phyloP scores from a whole-genome alignment of 2,329 filamentous ascomycete genomes.

The Pseudogymnoascus sp. region DNA sequence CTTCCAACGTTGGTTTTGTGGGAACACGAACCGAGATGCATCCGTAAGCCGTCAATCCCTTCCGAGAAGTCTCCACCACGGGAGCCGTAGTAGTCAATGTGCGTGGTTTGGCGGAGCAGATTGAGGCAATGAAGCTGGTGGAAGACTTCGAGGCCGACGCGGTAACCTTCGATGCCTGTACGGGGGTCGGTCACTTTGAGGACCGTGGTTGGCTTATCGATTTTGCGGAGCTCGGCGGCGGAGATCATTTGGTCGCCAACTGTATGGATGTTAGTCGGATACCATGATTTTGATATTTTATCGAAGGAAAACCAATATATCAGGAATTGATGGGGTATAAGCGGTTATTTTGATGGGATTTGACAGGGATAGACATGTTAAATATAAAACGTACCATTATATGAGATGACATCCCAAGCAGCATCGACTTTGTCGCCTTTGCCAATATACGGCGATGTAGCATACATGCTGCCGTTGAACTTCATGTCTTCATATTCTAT shows the following conservation, averaged over 20 bases:
- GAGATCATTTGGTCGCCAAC: conserved; percentile 55
- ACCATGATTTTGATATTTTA: not conserved
- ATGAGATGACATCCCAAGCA: conserved; percentile 48
- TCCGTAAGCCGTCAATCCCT: conserved; percentile 34
- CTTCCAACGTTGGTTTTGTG: not conserved
- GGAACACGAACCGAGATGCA: conserved; percentile 27
- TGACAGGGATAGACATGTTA: not conserved
- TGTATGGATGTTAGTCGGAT: conserved; percentile 19
- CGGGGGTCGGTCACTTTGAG: conserved; percentile 47
- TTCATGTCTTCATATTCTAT: conserved; percentile 42
- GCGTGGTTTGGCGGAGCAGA: conserved; percentile 35
- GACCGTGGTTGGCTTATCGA: conserved; percentile 43
- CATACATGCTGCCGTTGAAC: conserved; percentile 40
- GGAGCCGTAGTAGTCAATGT: conserved; percentile 41
- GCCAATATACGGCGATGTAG: conserved; percentile 42
- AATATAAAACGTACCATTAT: conserved; percentile 28
- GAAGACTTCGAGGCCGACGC: conserved; percentile 41
- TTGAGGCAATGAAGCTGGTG: conserved; percentile 34
- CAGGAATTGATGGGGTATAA: not conserved
- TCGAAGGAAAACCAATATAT: conserved; percentile 12
- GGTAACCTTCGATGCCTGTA: conserved; percentile 49
- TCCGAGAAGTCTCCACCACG: conserved; percentile 41
- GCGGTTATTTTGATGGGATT: conserved; percentile 20
- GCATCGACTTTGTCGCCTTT: conserved; percentile 47
- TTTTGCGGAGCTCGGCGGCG: conserved; percentile 41